Percentiles rank a stretch among this genome's conserved stretches.
Evolutionary conservation across 495 filamentous ascomycete genomes (phyloP).

Genomic region (Gamarada debralockiae): DNA sequence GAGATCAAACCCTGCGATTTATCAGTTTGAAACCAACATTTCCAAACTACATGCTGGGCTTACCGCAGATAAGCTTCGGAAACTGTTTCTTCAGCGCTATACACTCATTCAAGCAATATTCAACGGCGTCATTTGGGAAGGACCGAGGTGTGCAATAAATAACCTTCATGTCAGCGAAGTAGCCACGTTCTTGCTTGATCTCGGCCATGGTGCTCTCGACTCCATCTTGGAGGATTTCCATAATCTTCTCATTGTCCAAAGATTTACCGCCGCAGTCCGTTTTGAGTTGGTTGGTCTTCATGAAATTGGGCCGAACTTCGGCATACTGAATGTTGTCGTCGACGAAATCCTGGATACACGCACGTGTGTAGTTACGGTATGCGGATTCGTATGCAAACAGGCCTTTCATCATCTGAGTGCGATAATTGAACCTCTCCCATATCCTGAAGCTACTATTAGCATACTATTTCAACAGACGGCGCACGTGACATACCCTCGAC

Average conservation of each 20-base stretch:
- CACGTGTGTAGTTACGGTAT: constrained; percentile 41
- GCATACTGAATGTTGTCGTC: constrained; percentile 54
- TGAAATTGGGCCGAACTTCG: constrained; percentile 55
- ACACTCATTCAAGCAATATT: constrained; percentile 69
- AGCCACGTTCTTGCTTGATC: constrained; percentile 5
- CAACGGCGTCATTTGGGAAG: constrained; percentile 46
- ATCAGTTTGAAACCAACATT: constrained; percentile 8
- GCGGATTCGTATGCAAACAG: constrained; percentile 54
- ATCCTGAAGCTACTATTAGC: constrained; percentile 32
- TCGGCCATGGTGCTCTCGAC: constrained; percentile 38
- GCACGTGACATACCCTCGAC: constrained; percentile 30
- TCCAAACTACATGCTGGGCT: constrained; percentile 4
- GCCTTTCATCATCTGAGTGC: constrained; percentile 58
- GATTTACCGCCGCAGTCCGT: constrained; percentile 36
- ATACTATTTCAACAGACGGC: background rate
- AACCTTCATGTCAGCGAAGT: constrained; percentile 27
- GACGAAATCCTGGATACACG: constrained; percentile 45
- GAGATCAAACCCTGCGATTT: constrained; percentile 67
- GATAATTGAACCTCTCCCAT: constrained; percentile 50
- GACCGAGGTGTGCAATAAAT: constrained; percentile 26
- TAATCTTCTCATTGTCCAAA: constrained; percentile 43
- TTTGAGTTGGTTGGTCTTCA: constrained; percentile 46
- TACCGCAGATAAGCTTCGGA: constrained; percentile 63
- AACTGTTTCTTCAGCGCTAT: constrained; percentile 69
- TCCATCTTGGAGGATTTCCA: constrained; percentile 45